A percentile compares a stretch with the other conserved stretches of the same genome.
These are phyloP conservation scores for Candida adriatica DNA, from an alignment of 805 yeast genomes.

Conservation along the genomic window DNA sequence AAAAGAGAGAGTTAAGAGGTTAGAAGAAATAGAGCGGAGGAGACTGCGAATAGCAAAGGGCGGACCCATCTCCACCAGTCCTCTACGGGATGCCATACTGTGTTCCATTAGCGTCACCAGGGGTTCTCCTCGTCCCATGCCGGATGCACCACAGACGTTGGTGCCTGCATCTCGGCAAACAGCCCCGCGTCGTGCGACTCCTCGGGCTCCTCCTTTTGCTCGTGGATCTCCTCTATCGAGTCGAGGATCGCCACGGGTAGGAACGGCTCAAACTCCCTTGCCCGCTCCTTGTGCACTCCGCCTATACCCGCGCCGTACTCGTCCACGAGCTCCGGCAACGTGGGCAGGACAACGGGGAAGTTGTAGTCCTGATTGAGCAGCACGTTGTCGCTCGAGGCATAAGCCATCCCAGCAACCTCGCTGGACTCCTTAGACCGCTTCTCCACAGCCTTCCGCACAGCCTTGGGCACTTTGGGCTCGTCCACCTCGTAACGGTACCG, in stretches of 20 bases:
- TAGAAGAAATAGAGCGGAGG: not conserved
- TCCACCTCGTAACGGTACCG: slow-evolving; percentile 80
- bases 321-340: slow-evolving; percentile 61
- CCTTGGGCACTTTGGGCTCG: slow-evolving; percentile 56
- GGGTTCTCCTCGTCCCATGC: slow-evolving; percentile 58
- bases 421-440: slow-evolving; percentile 9
- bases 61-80: too few relatives aligned
- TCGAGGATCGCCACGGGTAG: slow-evolving; percentile 67
- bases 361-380: slow-evolving; percentile 35
- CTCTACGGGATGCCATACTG: not conserved
- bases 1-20: not conserved
- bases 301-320: slow-evolving; percentile 74
- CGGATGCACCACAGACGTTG: slow-evolving; percentile 43
- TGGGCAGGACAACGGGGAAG: slow-evolving; percentile 41
- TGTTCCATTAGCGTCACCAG: slow-evolving; percentile 33
- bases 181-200: slow-evolving; percentile 36
- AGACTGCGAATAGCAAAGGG: too few relatives aligned
- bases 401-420: slow-evolving; percentile 10
- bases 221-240: slow-evolving; percentile 61
- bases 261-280: slow-evolving; percentile 60
- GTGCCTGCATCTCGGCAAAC: slow-evolving; percentile 42
- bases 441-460: slow-evolving; percentile 14
- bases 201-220: slow-evolving; percentile 27
- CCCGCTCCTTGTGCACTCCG: slow-evolving; percentile 46
- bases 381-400: slow-evolving; percentile 15